phyloP scores from a whole-genome alignment of 2,329 filamentous ascomycete species.

The Metarhizium robertsii region DNA sequence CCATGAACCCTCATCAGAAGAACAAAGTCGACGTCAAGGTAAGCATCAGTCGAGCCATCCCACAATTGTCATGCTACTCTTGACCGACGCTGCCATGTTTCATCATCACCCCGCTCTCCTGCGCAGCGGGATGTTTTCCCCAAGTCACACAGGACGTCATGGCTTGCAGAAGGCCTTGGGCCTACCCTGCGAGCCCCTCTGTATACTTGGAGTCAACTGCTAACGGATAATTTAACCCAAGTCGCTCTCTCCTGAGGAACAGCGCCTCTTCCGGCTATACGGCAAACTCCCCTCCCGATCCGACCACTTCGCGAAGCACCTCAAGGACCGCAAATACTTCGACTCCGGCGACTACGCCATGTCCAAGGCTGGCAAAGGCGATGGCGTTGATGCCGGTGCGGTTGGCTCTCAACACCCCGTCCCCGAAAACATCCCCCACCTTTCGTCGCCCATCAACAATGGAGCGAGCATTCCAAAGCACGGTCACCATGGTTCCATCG shows the following conservation, averaged over 20 bases:
- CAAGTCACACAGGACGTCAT: neutral
- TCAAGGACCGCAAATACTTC: conserved; percentile 99
- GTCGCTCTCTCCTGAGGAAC: conserved; percentile 90
- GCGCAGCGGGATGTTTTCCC: neutral
- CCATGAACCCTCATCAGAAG: conserved; percentile 94
- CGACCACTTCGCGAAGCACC: conserved; percentile 93
- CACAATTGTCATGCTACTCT: neutral
- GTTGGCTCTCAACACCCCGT: conserved; percentile 93
- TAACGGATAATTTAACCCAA: conserved; percentile 26
- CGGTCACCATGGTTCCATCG: conserved; percentile 27
- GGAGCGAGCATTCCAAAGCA: conserved; percentile 26
- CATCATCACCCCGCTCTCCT: neutral
- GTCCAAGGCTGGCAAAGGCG: conserved; percentile 94
- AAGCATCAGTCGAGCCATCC: conserved; percentile 30
- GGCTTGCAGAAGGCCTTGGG: neutral
- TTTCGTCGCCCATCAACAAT: conserved; percentile 54
- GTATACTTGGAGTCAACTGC: neutral
- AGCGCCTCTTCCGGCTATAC: conserved; percentile 92
- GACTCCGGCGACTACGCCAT: conserved; percentile 94
- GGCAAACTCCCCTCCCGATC: conserved; percentile 96
- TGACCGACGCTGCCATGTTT: neutral
- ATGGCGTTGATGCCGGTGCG: conserved; percentile 84
- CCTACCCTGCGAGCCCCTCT: neutral
- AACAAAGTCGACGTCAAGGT: conserved; percentile 97
- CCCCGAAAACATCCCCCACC: conserved; percentile 89